Conservation (phyloP, 306 rosid species). For the Notholithocarpus densiflorus region DNA sequence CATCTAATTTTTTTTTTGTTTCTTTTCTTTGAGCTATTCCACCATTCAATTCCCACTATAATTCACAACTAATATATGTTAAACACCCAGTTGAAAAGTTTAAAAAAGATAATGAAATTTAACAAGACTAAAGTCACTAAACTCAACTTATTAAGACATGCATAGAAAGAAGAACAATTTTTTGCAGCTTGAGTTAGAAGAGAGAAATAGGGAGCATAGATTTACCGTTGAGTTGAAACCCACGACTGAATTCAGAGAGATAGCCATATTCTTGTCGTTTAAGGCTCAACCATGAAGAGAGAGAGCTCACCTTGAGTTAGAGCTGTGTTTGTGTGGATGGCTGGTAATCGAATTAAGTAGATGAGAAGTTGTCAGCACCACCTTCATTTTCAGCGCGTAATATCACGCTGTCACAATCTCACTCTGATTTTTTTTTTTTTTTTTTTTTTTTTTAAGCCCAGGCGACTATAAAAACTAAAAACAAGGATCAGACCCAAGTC, state of each 20-base stretch:
- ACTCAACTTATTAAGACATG: neutral
- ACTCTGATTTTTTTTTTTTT: neutral
- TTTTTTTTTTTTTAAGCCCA: neutral
- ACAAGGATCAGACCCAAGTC: neutral
- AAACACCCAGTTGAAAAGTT: neutral
- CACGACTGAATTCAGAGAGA: slow-evolving; percentile 48
- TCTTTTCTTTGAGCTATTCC: neutral
- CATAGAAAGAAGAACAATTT: neutral
- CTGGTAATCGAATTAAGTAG: slow-evolving; percentile 14
- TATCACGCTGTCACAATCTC: too few species aligned
- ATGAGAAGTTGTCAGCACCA: slow-evolving; percentile 2
- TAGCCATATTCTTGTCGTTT: slow-evolving; percentile 48
- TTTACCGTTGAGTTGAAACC: slow-evolving; percentile 60
- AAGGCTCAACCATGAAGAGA: slow-evolving; percentile 52
- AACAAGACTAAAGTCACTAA: neutral
- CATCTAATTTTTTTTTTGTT: neutral
- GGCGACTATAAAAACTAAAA: neutral
- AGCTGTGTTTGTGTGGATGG: slow-evolving; percentile 21
- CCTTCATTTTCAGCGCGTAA: neutral
- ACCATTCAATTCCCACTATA: neutral
- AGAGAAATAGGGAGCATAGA: neutral
- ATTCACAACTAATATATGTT: neutral
- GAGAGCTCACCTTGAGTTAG: slow-evolving; percentile 1
- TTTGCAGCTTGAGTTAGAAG: neutral
- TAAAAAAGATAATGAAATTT: neutral